These are phyloP conservation scores for Stenocarpella maydis DNA, from an alignment of 2,329 filamentous ascomycete species.

Conservation along the genomic window DNA sequence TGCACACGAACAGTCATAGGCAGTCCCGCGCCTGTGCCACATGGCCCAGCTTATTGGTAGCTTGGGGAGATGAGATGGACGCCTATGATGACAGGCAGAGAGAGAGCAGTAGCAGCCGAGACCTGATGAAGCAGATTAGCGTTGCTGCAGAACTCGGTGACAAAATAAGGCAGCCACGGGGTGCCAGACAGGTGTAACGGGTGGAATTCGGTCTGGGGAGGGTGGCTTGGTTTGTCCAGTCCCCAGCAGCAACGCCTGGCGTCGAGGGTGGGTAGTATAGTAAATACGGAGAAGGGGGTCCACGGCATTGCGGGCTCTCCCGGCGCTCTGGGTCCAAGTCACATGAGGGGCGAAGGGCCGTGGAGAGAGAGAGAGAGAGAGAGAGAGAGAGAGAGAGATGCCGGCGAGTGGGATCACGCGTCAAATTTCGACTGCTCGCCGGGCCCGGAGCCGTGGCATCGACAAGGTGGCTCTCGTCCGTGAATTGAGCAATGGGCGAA, in stretches of 20 bases:
- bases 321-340: neutral
- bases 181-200: slow-evolving; percentile 7
- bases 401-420: neutral
- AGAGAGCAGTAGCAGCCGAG: neutral
- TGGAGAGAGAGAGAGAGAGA: no score
- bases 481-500: neutral
- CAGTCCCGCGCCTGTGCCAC: neutral
- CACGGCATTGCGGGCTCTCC: neutral
- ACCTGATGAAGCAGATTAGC: neutral
- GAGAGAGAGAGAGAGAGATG: neutral
- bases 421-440: neutral
- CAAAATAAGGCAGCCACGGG: slow-evolving; percentile 18
- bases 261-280: slow-evolving; percentile 1
- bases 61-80: neutral
- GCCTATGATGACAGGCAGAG: slow-evolving; percentile 21
- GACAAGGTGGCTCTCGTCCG: neutral
- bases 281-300: slow-evolving; percentile 6
- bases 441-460: neutral
- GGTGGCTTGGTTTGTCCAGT: neutral
- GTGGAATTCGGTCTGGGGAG: slow-evolving; percentile 7
- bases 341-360: neutral
- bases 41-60: neutral
- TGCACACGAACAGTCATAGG: slow-evolving; percentile 24
- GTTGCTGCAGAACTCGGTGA: slow-evolving; percentile 2
- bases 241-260: neutral